Conservation (phyloP, 2,329 filamentous ascomycete species). For the Westerdykella aurantiaca region DNA sequence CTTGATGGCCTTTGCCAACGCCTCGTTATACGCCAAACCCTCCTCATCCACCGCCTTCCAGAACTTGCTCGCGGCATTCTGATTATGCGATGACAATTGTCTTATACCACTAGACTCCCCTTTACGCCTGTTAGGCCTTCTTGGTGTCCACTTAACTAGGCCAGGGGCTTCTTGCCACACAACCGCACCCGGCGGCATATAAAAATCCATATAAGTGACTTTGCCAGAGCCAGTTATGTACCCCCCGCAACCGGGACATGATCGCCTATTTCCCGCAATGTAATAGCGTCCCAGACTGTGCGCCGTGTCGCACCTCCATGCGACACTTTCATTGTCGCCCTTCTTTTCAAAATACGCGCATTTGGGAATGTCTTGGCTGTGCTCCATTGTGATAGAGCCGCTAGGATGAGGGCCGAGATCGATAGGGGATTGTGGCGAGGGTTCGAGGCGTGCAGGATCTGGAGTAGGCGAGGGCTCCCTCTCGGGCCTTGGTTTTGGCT, state of each 20-base stretch:
- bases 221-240: slow-evolving; percentile 9
- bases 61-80: slow-evolving; percentile 17
- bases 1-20: slow-evolving; percentile 12
- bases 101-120: background rate
- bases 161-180: slow-evolving; percentile 16
- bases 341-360: slow-evolving; percentile 12
- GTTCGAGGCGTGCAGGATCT: slow-evolving; percentile 9
- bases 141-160: slow-evolving; percentile 13
- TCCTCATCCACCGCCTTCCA: slow-evolving; percentile 10
- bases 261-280: slow-evolving; percentile 18
- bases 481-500: slow-evolving; percentile 4
- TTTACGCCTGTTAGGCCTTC: slow-evolving; percentile 13
- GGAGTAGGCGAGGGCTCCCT: slow-evolving; percentile 7
- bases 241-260: slow-evolving; percentile 20
- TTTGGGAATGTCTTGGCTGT: slow-evolving; percentile 18
- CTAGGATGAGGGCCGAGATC: slow-evolving; percentile 20
- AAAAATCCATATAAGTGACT: slow-evolving; percentile 21
- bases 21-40: slow-evolving; percentile 8
- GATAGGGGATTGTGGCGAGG: slow-evolving; percentile 6
- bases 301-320: slow-evolving; percentile 25
- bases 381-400: slow-evolving; percentile 23
- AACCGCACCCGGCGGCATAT: slow-evolving; percentile 12
- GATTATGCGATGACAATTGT: slow-evolving; percentile 13
- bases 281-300: slow-evolving; percentile 29
- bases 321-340: slow-evolving; percentile 9